Evolutionary conservation across 352 stramenopile genomes (phyloP).

Genomic region (Phytopythium sindhum): DNA sequence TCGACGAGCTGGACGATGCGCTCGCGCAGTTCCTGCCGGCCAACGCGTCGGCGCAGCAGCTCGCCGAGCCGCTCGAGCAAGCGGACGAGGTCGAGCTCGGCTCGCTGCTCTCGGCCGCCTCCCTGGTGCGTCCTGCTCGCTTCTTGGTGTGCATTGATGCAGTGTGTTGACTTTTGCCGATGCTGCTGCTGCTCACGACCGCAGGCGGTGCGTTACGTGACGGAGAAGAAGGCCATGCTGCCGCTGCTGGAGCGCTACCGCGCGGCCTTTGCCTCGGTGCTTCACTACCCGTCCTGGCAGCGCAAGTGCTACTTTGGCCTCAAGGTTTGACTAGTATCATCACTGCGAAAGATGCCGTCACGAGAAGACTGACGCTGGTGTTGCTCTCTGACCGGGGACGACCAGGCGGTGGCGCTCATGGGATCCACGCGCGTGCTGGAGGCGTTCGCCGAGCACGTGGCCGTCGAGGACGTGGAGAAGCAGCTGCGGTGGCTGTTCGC

Average conservation of each 20-base stretch:
- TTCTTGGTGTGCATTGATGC: neutral
- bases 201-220: constrained; percentile 75
- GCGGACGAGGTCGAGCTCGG: constrained; percentile 69
- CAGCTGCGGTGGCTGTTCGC: constrained; percentile 53
- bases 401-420: constrained; percentile 64
- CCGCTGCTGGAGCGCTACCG: constrained; percentile 50
- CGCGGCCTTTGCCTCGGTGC: constrained; percentile 42
- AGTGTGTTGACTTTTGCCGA: neutral
- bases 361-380: neutral
- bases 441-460: constrained; percentile 49
- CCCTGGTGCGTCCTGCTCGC: constrained; percentile 25
- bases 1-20: constrained; percentile 60
- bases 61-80: constrained; percentile 22
- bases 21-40: constrained; percentile 31
- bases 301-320: constrained; percentile 33
- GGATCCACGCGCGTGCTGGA: constrained; percentile 59
- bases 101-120: constrained; percentile 61
- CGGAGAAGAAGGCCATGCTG: constrained; percentile 57
- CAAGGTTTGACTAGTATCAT: constrained; percentile 25
- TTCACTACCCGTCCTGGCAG: constrained; percentile 50
- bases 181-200: neutral
- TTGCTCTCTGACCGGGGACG: neutral
- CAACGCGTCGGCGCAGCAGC: constrained; percentile 12
- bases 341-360: neutral
- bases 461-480: constrained; percentile 27